These are phyloP conservation scores for Aspergillus latus DNA, from an alignment of 2,329 filamentous ascomycete species.

Conservation along the genomic window DNA sequence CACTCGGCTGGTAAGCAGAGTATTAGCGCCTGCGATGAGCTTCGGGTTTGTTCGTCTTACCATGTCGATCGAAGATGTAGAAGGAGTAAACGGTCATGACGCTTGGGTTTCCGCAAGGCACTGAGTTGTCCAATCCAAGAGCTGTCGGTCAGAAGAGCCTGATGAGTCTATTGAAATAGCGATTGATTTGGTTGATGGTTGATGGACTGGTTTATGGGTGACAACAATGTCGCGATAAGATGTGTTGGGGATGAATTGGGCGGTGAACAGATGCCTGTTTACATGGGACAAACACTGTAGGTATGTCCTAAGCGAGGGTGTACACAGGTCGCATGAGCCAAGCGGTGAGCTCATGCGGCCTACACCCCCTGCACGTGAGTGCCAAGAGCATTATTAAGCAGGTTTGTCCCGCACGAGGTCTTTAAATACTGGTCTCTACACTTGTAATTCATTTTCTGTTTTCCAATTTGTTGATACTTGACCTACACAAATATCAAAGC, in stretches of 20 bases:
- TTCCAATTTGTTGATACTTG: too few relatives aligned
- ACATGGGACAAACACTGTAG: background rate
- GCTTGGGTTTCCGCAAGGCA: background rate
- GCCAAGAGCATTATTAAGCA: too few relatives aligned
- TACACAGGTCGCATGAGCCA: too few relatives aligned
- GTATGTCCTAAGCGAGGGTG: background rate
- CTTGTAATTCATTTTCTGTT: too few relatives aligned
- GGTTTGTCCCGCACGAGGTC: too few relatives aligned
- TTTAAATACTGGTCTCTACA: too few relatives aligned
- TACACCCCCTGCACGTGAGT: too few relatives aligned
- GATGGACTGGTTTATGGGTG: background rate
- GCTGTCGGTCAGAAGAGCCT: too few relatives aligned
- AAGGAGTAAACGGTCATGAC: slow-evolving; percentile 94
- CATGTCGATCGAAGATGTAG: slow-evolving; percentile 98
- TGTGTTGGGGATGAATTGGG: background rate
- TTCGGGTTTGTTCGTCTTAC: slow-evolving; percentile 51
- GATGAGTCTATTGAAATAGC: too few relatives aligned
- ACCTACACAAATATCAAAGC: too few relatives aligned
- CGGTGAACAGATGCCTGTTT: slow-evolving; percentile 1
- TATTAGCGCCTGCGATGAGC: background rate
- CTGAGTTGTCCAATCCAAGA: background rate
- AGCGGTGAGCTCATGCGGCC: too few relatives aligned
- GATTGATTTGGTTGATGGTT: background rate
- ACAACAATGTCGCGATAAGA: background rate
- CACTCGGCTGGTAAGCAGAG: slow-evolving; percentile 70